Conservation (phyloP, 495 filamentous ascomycete species). For the Amorphotheca resinae region DNA sequence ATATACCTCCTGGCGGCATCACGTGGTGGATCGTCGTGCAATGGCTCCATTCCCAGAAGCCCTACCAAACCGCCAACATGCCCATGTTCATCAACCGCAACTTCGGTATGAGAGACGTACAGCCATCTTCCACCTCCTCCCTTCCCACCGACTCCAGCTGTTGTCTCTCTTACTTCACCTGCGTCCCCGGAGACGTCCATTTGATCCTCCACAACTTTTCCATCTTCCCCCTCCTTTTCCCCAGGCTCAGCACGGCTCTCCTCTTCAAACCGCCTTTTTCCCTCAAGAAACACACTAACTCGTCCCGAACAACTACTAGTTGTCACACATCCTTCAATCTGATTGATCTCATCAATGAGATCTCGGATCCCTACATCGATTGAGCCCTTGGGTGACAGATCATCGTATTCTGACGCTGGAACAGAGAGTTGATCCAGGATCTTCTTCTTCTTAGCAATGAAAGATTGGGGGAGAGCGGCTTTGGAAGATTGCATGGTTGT, state of each 20-base stretch:
- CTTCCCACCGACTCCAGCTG: constrained; percentile 57
- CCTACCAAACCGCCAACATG: neutral
- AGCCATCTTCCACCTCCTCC: constrained; percentile 73
- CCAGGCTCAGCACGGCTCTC: constrained; percentile 3
- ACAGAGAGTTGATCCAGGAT: constrained; percentile 53
- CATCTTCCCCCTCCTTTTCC: constrained; percentile 14
- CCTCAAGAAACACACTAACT: constrained; percentile 77
- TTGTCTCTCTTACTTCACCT: neutral
- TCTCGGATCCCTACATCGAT: constrained; percentile 66
- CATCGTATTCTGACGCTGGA: constrained; percentile 54
- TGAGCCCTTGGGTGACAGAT: constrained; percentile 75
- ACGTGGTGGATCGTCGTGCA: neutral
- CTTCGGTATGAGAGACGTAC: constrained; percentile 71
- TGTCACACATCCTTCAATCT: constrained; percentile 59
- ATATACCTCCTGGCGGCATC: constrained; percentile 41
- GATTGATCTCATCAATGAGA: constrained; percentile 66
- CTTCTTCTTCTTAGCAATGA: constrained; percentile 45
- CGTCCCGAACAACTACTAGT: constrained; percentile 86
- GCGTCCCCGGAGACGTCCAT: too few relatives aligned
- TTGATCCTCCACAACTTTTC: constrained; percentile 9
- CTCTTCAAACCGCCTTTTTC: constrained; percentile 33
- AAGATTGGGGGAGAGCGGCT: constrained; percentile 23
- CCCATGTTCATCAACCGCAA: constrained; percentile 24
- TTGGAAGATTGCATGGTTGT: constrained; percentile 6
- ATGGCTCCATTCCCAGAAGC: neutral